These are phyloP conservation scores for Trichoderma polysporum DNA, from an alignment of 2,329 filamentous ascomycete species.

Conservation along the genomic window DNA sequence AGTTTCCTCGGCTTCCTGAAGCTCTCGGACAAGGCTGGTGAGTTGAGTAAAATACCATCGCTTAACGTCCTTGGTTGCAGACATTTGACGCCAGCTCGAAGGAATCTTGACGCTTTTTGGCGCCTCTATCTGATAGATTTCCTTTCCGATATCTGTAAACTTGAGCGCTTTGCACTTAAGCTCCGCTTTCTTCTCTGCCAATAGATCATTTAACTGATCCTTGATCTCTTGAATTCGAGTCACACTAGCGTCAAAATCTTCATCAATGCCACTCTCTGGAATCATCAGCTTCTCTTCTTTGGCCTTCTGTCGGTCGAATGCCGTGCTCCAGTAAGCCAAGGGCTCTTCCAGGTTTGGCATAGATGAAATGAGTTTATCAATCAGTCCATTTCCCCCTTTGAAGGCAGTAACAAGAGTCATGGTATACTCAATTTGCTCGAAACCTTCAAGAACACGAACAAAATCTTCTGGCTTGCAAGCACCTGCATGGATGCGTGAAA, in stretches of 20 bases:
- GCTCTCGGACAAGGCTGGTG: slow-evolving; percentile 74
- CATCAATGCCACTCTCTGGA: slow-evolving; percentile 82
- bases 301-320: slow-evolving; percentile 81
- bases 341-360: slow-evolving; percentile 82
- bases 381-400: slow-evolving; percentile 75
- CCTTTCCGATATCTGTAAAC: slow-evolving; percentile 87
- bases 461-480: slow-evolving; percentile 92
- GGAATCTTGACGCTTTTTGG: slow-evolving; percentile 85
- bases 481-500: slow-evolving; percentile 90
- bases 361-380: slow-evolving; percentile 75
- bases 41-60: slow-evolving; percentile 91
- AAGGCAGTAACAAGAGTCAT: slow-evolving; percentile 75
- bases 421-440: slow-evolving; percentile 96
- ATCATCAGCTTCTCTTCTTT: slow-evolving; percentile 79
- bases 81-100: slow-evolving; percentile 92
- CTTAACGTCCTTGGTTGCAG: slow-evolving; percentile 83
- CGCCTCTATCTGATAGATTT: slow-evolving; percentile 93
- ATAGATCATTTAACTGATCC: slow-evolving; percentile 65
- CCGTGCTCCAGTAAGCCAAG: slow-evolving; percentile 82
- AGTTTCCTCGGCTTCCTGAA: slow-evolving; percentile 92
- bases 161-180: slow-evolving; percentile 72
- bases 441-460: slow-evolving; percentile 88
- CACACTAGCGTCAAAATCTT: slow-evolving; percentile 85
- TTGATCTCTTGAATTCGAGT: slow-evolving; percentile 75
- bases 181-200: slow-evolving; percentile 69